phyloP scores from a whole-genome alignment of 768 basidiomycete genomes.

The Scleroderma bovista region DNA sequence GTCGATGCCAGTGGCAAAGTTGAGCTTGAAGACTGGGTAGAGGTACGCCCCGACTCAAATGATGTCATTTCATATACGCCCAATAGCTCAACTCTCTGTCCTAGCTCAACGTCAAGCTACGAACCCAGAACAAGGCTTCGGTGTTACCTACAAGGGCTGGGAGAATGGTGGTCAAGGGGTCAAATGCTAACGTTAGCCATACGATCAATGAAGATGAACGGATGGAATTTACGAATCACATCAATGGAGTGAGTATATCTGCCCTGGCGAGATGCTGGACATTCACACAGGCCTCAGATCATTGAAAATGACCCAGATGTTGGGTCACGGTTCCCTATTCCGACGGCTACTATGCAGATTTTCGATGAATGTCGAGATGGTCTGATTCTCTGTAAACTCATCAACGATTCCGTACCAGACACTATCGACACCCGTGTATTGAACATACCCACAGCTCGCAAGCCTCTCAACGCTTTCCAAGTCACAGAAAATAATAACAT shows the following conservation, averaged over 20 bases:
- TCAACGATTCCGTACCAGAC: slow-evolving; percentile 99
- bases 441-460: slow-evolving; percentile 77
- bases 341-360: slow-evolving; percentile 95
- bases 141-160: slow-evolving; percentile 66
- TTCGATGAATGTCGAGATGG: slow-evolving; percentile 97
- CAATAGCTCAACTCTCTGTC: slow-evolving; percentile 9
- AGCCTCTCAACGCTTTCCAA: slow-evolving; percentile 94
- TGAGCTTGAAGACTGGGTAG: slow-evolving; percentile 97
- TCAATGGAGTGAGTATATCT: slow-evolving; percentile 72
- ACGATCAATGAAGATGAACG: slow-evolving; percentile 97
- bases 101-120: slow-evolving; percentile 80
- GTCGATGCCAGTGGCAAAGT: slow-evolving; percentile 95
- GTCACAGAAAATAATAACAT: slow-evolving; percentile 99
- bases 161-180: slow-evolving; percentile 91
- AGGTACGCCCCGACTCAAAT: slow-evolving; percentile 55
- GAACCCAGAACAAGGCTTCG: slow-evolving; percentile 39
- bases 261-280: background rate
- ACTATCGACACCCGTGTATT: slow-evolving; percentile 98
- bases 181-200: slow-evolving; percentile 92
- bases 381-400: slow-evolving; percentile 93
- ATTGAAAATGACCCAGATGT: slow-evolving; percentile 89
- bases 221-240: slow-evolving; percentile 95
- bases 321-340: slow-evolving; percentile 79
- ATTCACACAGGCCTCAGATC: slow-evolving; percentile 47
- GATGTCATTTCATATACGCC: slow-evolving; percentile 16